These are phyloP conservation scores for Pseudohalonectria lignicola DNA, from an alignment of 2,329 filamentous ascomycete species.

Conservation along the genomic window DNA sequence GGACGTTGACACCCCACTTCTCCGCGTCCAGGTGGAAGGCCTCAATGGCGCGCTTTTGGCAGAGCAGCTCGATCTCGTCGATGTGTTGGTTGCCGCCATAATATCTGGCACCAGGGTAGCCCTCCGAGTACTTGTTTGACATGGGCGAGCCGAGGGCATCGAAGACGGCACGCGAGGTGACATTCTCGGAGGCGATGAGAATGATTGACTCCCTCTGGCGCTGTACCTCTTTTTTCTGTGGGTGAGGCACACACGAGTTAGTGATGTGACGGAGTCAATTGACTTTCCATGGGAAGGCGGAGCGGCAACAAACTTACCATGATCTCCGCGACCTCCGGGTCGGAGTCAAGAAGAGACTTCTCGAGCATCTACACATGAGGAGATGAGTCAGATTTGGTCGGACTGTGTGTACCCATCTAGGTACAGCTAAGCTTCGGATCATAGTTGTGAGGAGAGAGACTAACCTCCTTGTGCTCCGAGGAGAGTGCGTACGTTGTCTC, in stretches of 20 bases:
- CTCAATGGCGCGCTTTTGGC: slow-evolving; percentile 86
- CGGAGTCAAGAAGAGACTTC: slow-evolving; percentile 81
- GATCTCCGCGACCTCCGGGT: slow-evolving; percentile 90
- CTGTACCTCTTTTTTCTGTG: slow-evolving; percentile 80
- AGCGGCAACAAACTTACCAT: slow-evolving; percentile 54
- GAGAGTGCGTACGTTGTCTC: slow-evolving; percentile 37
- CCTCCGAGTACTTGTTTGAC: slow-evolving; percentile 99
- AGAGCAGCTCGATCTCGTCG: slow-evolving; percentile 88
- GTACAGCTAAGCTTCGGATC: no score
- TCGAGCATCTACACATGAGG: slow-evolving; percentile 65
- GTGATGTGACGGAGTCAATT: slow-evolving; percentile 3
- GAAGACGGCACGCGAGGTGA: slow-evolving; percentile 96
- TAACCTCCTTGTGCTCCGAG: slow-evolving; percentile 42
- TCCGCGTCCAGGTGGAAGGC: slow-evolving; percentile 77
- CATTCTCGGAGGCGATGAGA: slow-evolving; percentile 97
- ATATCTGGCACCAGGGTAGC: slow-evolving; percentile 95
- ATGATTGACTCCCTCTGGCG: slow-evolving; percentile 98
- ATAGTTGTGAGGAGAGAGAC: slow-evolving; percentile 16
- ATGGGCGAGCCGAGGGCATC: slow-evolving; percentile 91
- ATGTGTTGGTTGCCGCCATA: slow-evolving; percentile 99
- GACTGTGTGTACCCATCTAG: no score
- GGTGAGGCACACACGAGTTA: slow-evolving; percentile 6
- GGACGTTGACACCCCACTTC: slow-evolving; percentile 98
- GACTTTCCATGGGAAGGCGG: background rate
- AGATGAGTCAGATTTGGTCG: slow-evolving; percentile 19